Conservation (phyloP, 257 asterid species). For the Nicotiana sylvestris region DNA sequence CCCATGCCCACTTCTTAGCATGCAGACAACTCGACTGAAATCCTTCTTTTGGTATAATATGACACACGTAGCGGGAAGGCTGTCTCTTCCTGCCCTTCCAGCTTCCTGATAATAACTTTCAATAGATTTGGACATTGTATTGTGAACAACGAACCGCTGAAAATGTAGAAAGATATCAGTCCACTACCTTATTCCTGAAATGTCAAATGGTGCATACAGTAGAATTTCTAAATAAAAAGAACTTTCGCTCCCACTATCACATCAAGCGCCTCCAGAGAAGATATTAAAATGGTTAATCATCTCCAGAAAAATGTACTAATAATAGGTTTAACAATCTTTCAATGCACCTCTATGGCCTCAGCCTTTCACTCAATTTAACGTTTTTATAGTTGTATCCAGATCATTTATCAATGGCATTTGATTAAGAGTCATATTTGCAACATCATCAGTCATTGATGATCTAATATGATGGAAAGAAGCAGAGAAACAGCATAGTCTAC, state of each 20-base stretch:
- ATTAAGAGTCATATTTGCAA: neutral
- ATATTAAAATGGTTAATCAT: neutral
- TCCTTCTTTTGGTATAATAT: slow-evolving; percentile 88
- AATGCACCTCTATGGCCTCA: neutral
- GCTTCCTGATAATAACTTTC: slow-evolving; percentile 99
- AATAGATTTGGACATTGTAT: slow-evolving; percentile 89
- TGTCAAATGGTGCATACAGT: neutral
- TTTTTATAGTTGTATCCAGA: neutral
- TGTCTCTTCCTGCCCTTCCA: slow-evolving; percentile 96
- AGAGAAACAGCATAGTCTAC: neutral
- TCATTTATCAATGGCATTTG: neutral
- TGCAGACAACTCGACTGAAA: slow-evolving; percentile 87
- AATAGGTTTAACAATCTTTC: neutral
- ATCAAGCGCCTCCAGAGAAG: neutral
- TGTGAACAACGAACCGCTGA: slow-evolving; percentile 94
- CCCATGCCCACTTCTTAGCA: slow-evolving; percentile 80
- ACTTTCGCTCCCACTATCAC: neutral
- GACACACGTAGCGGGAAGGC: slow-evolving; percentile 61
- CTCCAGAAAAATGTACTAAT: neutral
- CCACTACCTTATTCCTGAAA: neutral
- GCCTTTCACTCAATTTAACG: neutral
- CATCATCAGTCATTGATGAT: neutral
- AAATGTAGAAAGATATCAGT: slow-evolving; percentile 8
- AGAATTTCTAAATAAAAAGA: neutral
- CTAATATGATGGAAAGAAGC: neutral